These are phyloP conservation scores for Podospora pseudopauciseta DNA, from an alignment of 495 filamentous ascomycete genomes.

Conservation along the genomic window DNA sequence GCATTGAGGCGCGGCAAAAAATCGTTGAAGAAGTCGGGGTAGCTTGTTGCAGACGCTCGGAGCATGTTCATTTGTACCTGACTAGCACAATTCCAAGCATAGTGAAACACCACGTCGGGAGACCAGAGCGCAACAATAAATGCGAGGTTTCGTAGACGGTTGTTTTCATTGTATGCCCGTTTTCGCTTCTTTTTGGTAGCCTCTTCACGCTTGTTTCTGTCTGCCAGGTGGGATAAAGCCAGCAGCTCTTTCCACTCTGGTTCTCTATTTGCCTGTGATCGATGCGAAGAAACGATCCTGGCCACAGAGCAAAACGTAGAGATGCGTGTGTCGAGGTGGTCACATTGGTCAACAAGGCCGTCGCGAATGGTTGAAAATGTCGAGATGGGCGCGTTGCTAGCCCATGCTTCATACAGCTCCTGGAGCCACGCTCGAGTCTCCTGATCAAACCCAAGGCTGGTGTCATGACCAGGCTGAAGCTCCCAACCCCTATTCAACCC, in stretches of 20 bases:
- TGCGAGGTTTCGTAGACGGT: conserved; percentile 7
- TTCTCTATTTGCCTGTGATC: background rate
- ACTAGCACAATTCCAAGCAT: conserved; percentile 1
- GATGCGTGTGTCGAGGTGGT: background rate
- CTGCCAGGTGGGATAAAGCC: background rate
- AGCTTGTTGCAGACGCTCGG: background rate
- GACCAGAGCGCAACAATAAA: conserved; percentile 4
- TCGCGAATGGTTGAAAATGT: background rate
- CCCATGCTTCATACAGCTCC: background rate
- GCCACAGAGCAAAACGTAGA: background rate
- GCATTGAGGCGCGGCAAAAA: conserved; percentile 4
- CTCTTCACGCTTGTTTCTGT: no score
- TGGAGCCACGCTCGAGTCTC: background rate
- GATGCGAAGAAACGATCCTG: background rate
- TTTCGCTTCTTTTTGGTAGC: conserved; percentile 2
- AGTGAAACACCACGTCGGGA: conserved; percentile 4
- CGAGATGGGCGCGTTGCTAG: background rate
- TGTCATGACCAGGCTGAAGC: background rate
- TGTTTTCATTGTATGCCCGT: conserved; percentile 9
- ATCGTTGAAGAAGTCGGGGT: background rate
- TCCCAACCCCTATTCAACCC: no score
- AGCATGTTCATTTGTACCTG: conserved; percentile 10
- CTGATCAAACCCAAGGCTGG: background rate
- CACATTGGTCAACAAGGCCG: background rate
- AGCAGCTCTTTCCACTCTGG: background rate